These are phyloP conservation scores for Salinomyces thailandicus DNA, from an alignment of 2,329 filamentous ascomycete species.

Conservation along the genomic window DNA sequence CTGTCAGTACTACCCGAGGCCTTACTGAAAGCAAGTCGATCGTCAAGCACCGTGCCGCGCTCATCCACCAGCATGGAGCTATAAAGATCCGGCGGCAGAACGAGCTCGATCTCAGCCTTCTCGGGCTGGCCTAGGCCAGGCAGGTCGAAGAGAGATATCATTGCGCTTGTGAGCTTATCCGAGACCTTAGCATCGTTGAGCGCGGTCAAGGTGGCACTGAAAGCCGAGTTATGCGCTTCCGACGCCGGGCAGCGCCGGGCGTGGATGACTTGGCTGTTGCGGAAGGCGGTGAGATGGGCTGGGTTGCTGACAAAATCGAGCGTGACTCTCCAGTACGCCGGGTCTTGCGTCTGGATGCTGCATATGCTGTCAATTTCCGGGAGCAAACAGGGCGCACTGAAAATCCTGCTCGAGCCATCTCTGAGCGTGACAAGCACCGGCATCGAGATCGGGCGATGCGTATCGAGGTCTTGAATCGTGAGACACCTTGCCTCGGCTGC, in stretches of 20 bases:
- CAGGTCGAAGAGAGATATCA: slow-evolving; percentile 67
- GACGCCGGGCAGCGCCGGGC: slow-evolving; percentile 53
- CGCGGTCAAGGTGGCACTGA: slow-evolving; percentile 63
- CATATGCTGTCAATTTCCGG: slow-evolving; percentile 55
- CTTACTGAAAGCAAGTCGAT: slow-evolving; percentile 51
- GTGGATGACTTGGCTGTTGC: slow-evolving; percentile 59
- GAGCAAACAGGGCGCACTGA: slow-evolving; percentile 48
- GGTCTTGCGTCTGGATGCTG: slow-evolving; percentile 50
- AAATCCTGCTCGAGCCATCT: slow-evolving; percentile 16
- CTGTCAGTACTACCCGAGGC: slow-evolving; percentile 36
- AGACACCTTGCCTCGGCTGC: slow-evolving; percentile 84
- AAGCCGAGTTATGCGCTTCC: slow-evolving; percentile 45
- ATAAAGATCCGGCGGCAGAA: slow-evolving; percentile 29
- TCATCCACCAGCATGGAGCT: slow-evolving; percentile 42
- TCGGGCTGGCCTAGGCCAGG: slow-evolving; percentile 43
- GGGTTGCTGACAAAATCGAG: slow-evolving; percentile 61
- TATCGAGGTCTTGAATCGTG: slow-evolving; percentile 76
- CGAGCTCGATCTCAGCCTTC: slow-evolving; percentile 50
- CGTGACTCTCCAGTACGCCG: slow-evolving; percentile 70
- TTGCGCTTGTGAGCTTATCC: slow-evolving; percentile 31
- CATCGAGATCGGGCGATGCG: slow-evolving; percentile 60
- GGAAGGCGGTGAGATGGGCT: slow-evolving; percentile 53
- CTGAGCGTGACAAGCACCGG: slow-evolving; percentile 20
- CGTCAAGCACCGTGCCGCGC: slow-evolving; percentile 56
- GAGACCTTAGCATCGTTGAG: slow-evolving; percentile 46